Conservation (phyloP, 352 stramenopile species). For the Pythium insidiosum region DNA sequence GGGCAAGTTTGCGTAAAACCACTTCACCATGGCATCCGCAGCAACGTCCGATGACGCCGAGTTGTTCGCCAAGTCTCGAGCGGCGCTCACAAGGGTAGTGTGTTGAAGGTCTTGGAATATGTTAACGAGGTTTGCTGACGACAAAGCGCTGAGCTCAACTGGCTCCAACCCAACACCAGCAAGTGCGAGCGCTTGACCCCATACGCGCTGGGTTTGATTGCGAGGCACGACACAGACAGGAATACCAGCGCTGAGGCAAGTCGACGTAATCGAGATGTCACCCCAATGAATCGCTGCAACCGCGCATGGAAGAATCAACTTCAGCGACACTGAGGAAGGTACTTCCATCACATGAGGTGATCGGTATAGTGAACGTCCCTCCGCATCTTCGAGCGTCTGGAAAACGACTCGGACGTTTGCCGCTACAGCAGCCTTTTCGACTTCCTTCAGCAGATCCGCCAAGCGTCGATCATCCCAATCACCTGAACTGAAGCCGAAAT, state of each 20-base stretch:
- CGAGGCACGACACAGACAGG: conserved; percentile 40
- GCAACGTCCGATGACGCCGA: conserved; percentile 32
- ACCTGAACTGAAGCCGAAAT: conserved; percentile 42
- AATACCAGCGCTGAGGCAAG: conserved; percentile 32
- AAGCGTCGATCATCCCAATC: conserved; percentile 32
- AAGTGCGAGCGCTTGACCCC: conserved; percentile 38
- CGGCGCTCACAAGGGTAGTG: conserved; percentile 22
- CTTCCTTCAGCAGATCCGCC: conserved; percentile 26
- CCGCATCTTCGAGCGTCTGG: conserved; percentile 32
- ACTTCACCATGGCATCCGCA: conserved; percentile 35
- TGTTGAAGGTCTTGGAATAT: conserved; percentile 31
- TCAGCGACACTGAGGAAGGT: conserved; percentile 24
- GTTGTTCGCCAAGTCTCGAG: conserved; percentile 21
- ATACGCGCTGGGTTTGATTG: conserved; percentile 34
- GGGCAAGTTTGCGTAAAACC: conserved; percentile 60
- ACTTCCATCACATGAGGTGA: conserved; percentile 41
- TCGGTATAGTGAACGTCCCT: conserved; percentile 16
- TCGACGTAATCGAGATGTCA: conserved; percentile 43
- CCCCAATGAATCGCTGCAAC: conserved; percentile 42
- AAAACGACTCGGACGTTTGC: conserved; percentile 46
- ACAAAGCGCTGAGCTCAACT: conserved; percentile 34
- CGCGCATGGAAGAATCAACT: conserved; percentile 29
- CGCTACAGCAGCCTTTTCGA: conserved; percentile 34
- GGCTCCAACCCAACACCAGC: conserved; percentile 24
- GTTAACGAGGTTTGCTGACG: conserved; percentile 24